Percentiles rank a stretch among this genome's conserved stretches.
phyloP scores from a whole-genome alignment of 768 basidiomycete genomes.

The Baorangia bicolor region DNA sequence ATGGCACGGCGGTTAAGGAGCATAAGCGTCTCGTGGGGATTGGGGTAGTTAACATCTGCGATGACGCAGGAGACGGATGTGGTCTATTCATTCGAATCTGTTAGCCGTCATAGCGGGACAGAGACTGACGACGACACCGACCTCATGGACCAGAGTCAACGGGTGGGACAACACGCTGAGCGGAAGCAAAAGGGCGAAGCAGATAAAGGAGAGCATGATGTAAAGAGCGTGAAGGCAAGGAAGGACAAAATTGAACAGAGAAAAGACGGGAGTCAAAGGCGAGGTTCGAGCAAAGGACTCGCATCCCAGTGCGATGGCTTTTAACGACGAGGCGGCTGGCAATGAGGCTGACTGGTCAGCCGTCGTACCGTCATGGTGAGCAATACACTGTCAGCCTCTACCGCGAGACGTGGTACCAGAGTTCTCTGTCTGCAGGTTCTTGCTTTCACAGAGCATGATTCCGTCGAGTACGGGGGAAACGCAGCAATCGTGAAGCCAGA shows the following conservation, averaged over 20 bases:
- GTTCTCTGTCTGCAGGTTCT: neutral
- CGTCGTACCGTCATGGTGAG: neutral
- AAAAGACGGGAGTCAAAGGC: neutral
- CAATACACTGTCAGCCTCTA: neutral
- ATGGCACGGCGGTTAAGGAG: conserved; percentile 25
- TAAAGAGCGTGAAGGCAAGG: conserved; percentile 9
- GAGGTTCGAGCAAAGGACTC: neutral
- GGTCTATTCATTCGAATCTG: conserved; percentile 1
- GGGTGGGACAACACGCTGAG: conserved; percentile 21
- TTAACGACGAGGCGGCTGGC: conserved; percentile 14
- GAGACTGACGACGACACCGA: neutral
- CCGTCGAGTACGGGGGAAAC: no score
- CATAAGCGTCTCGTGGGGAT: conserved; percentile 20
- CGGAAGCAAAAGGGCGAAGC: conserved; percentile 20
- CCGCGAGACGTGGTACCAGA: neutral
- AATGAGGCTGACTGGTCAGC: conserved; percentile 9
- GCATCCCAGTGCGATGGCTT: neutral
- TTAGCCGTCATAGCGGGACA: neutral
- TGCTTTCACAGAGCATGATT: neutral
- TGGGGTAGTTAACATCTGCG: conserved; percentile 26
- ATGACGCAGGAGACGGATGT: conserved; percentile 23
- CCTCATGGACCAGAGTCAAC: conserved; percentile 8
- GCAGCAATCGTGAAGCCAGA: no score
- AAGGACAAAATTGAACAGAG: neutral
- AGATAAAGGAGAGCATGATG: conserved; percentile 23